Evolutionary conservation across 225 moss, liverwort and hornwort genomes (phyloP), one percentile per base, ranked within the genome.

Genomic region (Anthoceros angustus): DNA sequence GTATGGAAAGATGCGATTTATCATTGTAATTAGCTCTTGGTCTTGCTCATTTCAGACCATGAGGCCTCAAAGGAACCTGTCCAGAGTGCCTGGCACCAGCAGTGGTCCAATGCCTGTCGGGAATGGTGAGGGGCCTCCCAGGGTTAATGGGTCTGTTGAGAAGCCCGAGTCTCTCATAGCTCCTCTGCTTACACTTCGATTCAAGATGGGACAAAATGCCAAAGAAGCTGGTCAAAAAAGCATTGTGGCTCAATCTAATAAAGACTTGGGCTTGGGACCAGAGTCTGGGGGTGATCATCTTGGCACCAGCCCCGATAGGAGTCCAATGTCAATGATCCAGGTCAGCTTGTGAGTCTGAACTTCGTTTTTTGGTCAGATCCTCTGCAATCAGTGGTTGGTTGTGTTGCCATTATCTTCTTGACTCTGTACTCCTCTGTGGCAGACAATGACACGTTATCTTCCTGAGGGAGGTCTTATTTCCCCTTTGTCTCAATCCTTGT

Each of bases 271-370:
- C 66, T 74, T 80, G 72, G 79, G 80, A 61, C 88, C 95, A 66
- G 64, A 55, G 6, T 20, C 78, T 71, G 98, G 83, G 50, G 87
- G 86, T 40, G 86, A 86, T 46, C 77, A 66, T 24, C 77, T 80
- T n/a, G 72, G 72, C n/a, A 74, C 84, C 48, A 78, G 72, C 26
- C 66, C 92, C 61, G 86, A 86, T 69, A 83, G 77, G 70, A 98
- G 98, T 77, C 89, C 92, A 24, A 76, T 72, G 71, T 68, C 80
- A 42, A 92, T 98, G 86, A 92, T 92, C 60, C 82, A 86, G 68
- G 85, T 82, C 79, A 77, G 84, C 67, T 69, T 43, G 42, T 67
- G 9, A 15, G 46, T 43, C 43, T 10, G 43, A 46, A 25, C 14
- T 8, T n/a, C 43, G 12, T 23, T 64, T 64, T 12, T 21, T 40